Evolutionary conservation across 2,329 filamentous ascomycete species (phyloP), one percentile per base, ranked within the genome.

Genomic region (Pezicula radicicola): DNA sequence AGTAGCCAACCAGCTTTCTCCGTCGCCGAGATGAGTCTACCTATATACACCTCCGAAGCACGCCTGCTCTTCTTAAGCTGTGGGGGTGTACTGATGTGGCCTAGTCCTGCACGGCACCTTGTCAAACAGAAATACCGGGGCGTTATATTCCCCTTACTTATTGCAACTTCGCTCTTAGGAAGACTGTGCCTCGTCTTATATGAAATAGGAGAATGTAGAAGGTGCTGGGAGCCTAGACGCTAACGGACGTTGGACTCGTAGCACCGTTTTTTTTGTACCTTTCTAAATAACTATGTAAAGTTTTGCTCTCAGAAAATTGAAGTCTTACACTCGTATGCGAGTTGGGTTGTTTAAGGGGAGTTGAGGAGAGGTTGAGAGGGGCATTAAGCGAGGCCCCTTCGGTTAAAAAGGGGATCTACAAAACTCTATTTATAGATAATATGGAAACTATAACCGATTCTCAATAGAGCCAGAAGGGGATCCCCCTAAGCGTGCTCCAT

Each of bases 21-120:
- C 47, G 19, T 49, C 47, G 47, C 47, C 47, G 47, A 49, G 36
- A 49, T 49, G 37, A 42, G 37, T 42, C 47, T 41, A 25, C 25
- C 18, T 42, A 25, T 42, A 18, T 13, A 43, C 37, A n/a, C n/a
- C n/a, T n/a, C n/a, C n/a, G n/a, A n/a, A n/a, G n/a, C n/a, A 43
- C 47, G 25, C 37, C 37, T 43, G 35, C 35, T 37, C 35, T n/a
- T 43, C 8, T 48, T 48, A 48, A 49, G 19, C 46, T 49, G 36
- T 16, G 2, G 46, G 18, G 37, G 6, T 21, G 27, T 49, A 27
- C 46, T 19, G n/a, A 41, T 49, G 27, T 49, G 6, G 46, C 46
- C 46, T 41, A 21, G 39, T 48, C 46, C 46, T 48, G 46, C 46
- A 48, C 36, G 21, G 36, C 28, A 41, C 46, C 36, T 33, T 48